Conservation (phyloP, 2,329 filamentous ascomycete genomes). For the Fusarium odoratissimum region DNA sequence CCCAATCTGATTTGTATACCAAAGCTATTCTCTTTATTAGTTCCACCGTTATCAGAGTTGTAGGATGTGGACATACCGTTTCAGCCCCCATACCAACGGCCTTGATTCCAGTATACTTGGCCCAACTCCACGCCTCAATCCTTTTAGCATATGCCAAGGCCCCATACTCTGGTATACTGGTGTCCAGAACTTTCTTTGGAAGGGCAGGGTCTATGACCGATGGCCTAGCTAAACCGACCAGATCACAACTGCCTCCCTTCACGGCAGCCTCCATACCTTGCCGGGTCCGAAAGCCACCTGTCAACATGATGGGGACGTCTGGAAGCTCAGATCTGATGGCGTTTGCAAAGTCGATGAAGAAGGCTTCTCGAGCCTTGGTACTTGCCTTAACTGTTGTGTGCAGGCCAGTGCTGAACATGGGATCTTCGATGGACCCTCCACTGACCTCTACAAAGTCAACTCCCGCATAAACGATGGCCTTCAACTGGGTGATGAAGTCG, state of each 20-base stretch:
- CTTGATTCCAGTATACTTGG: not conserved
- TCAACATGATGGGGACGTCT: not conserved
- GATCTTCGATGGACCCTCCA: constrained; percentile 1
- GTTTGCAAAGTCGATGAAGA: constrained; percentile 1
- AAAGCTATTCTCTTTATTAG: not conserved
- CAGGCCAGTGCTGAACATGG: not conserved
- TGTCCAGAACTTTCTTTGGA: not conserved
- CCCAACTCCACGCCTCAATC: not conserved
- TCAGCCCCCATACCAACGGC: not conserved
- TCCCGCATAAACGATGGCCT: not conserved
- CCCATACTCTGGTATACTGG: not conserved
- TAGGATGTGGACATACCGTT: not conserved
- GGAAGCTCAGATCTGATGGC: not conserved
- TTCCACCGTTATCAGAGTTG: not conserved
- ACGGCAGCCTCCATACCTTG: not conserved
- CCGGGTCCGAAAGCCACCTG: not conserved
- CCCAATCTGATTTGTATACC: not conserved
- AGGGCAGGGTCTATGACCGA: not conserved
- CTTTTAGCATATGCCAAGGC: not conserved
- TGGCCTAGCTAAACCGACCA: not conserved
- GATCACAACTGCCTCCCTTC: not conserved
- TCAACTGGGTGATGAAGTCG: not conserved
- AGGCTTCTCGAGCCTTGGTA: not conserved
- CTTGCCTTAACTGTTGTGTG: not conserved
- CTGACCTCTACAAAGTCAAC: constrained; percentile 7